Conservation (phyloP, 306 rosid genomes). For the Cucumis sativus region DNA sequence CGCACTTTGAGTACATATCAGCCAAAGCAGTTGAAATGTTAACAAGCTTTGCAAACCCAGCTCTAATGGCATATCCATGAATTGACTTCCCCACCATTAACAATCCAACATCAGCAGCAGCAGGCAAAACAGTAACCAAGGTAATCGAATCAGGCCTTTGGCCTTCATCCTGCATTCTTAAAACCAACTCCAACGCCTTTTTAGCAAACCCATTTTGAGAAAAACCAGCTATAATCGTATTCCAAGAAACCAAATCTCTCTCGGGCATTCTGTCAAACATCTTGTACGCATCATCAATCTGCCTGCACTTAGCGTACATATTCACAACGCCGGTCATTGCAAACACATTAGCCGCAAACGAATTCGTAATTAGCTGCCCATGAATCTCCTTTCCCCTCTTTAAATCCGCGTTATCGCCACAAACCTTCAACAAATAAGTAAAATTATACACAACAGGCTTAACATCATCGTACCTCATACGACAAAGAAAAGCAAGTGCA, state of each 20-base stretch:
- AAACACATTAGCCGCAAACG: conserved; percentile 55
- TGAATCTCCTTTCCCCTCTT: conserved; percentile 72
- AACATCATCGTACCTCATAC: conserved; percentile 54
- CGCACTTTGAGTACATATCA: conserved; percentile 82
- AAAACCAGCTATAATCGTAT: conserved; percentile 55
- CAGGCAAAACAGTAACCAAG: conserved; percentile 70
- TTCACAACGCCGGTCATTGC: conserved; percentile 80
- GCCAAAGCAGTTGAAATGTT: conserved; percentile 52
- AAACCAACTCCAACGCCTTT: conserved; percentile 37
- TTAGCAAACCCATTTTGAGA: conserved; percentile 68
- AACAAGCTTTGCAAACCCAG: conserved; percentile 50
- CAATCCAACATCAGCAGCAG: conserved; percentile 55
- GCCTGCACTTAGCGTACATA: conserved; percentile 57
- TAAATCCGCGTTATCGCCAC: conserved; percentile 56
- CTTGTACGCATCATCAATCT: conserved; percentile 53
- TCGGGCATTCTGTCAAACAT: conserved; percentile 86
- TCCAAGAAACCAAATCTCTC: conserved; percentile 79
- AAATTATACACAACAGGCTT: conserved; percentile 68
- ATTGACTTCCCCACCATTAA: conserved; percentile 54
- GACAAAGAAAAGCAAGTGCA: conserved; percentile 33
- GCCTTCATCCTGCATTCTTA: conserved; percentile 57
- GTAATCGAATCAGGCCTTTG: conserved; percentile 69
- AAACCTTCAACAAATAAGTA: conserved; percentile 66
- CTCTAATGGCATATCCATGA: conserved; percentile 56
- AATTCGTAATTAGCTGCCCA: conserved; percentile 44